Conservation (phyloP, 352 stramenopile species). For the Pythium sp. region DNA sequence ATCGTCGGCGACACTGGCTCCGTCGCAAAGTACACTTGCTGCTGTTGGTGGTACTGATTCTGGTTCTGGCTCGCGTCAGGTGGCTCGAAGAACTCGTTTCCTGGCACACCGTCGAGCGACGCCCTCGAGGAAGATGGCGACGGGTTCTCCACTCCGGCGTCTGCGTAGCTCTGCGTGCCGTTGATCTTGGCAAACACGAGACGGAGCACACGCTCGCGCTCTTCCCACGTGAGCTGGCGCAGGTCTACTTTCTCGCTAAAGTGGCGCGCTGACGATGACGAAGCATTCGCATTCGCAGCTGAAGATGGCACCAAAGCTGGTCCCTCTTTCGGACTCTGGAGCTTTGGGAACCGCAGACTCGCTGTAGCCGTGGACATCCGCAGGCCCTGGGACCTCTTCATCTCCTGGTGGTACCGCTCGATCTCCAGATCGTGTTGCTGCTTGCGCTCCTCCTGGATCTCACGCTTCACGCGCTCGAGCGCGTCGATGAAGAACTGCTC, state of each 20-base stretch:
- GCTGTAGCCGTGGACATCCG: constrained; percentile 6
- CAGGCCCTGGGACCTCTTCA: constrained; percentile 39
- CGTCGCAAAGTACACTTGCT: constrained; percentile 55
- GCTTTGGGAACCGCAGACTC: constrained; percentile 48
- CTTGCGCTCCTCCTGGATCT: constrained; percentile 62
- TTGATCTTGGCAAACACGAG: constrained; percentile 96
- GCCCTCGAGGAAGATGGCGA: constrained; percentile 4
- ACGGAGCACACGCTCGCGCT: constrained; percentile 89
- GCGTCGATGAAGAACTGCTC: constrained; percentile 93
- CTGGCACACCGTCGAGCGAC: background rate
- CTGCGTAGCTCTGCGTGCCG: constrained; percentile 52
- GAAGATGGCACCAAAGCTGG: background rate
- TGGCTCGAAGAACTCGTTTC: background rate
- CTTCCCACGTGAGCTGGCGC: constrained; percentile 84
- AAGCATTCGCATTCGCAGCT: background rate
- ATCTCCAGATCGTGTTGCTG: constrained; percentile 41
- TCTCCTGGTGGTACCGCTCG: constrained; percentile 52
- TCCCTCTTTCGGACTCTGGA: constrained; percentile 23
- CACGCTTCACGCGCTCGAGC: constrained; percentile 82
- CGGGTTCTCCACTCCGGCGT: constrained; percentile 15
- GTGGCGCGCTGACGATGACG: constrained; percentile 14
- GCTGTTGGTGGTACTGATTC: constrained; percentile 12
- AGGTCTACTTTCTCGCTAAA: constrained; percentile 86
- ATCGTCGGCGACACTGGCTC: constrained; percentile 25
- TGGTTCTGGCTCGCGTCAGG: constrained; percentile 15